A percentile compares a stretch with the other conserved stretches of the same genome.
phyloP scores from a whole-genome alignment of 1,139 yeast species.

The Debaryomyces robertsiae region DNA sequence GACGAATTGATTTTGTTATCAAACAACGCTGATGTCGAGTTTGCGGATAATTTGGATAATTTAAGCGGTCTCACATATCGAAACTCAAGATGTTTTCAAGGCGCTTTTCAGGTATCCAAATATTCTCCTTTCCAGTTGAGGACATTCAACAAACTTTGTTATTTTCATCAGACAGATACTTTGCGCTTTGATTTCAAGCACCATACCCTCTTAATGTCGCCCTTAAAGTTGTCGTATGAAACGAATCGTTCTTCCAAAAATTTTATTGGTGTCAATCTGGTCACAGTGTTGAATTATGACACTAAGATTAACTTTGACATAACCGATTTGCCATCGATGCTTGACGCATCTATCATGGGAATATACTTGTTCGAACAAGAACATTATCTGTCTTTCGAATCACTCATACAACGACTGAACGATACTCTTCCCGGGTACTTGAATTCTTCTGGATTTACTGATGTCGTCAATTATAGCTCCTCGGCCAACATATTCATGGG shows the following conservation, averaged over 20 bases:
- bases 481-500: conserved; percentile 33
- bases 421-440: conserved; percentile 21
- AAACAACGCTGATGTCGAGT: conserved; percentile 21
- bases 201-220: conserved; percentile 52
- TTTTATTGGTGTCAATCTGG: conserved; percentile 40
- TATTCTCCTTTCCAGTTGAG: conserved; percentile 57
- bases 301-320: conserved; percentile 26
- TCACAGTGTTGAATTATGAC: conserved; percentile 40
- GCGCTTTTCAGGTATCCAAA: conserved; percentile 33
- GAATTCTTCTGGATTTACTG: conserved; percentile 20
- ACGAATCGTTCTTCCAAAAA: conserved; percentile 17
- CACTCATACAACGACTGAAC: background rate
- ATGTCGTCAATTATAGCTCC: conserved; percentile 18
- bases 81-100: conserved; percentile 26
- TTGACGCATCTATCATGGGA: conserved; percentile 60
- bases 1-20: conserved; percentile 50
- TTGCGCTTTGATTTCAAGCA: conserved; percentile 44
- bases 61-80: conserved; percentile 25
- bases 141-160: conserved; percentile 49
- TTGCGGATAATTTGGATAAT: conserved; percentile 28
- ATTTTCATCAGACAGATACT: conserved; percentile 48
- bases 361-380: conserved; percentile 37
- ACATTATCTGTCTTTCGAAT: conserved; percentile 13
- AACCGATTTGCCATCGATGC: conserved; percentile 42
- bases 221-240: conserved; percentile 51